Evolutionary conservation across 2,329 filamentous ascomycete genomes (phyloP).

Genomic region (Tolypocladium cylindrosporum): DNA sequence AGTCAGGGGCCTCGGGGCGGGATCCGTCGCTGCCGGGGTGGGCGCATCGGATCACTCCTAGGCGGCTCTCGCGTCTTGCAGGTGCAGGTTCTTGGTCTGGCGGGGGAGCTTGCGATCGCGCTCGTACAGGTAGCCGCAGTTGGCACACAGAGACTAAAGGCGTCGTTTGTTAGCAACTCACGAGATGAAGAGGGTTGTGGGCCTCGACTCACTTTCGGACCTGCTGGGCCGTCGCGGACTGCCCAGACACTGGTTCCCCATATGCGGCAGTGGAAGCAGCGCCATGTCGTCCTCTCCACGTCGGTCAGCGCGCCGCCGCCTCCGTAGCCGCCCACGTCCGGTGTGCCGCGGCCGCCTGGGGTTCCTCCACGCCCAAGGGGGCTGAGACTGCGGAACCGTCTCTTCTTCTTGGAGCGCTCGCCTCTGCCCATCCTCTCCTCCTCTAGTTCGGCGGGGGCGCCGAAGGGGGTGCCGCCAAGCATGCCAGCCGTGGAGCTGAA

Average conservation of each 20-base stretch:
- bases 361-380: slow-evolving; percentile 58
- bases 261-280: slow-evolving; percentile 77
- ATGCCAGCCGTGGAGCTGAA: slow-evolving; percentile 83
- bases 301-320: slow-evolving; percentile 62
- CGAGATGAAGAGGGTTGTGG: background rate
- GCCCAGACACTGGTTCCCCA: slow-evolving; percentile 92
- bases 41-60: slow-evolving; percentile 9
- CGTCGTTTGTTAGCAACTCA: background rate
- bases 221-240: slow-evolving; percentile 80
- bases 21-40: background rate
- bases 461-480: slow-evolving; percentile 61
- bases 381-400: slow-evolving; percentile 79
- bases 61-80: slow-evolving; percentile 12
- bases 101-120: slow-evolving; percentile 70
- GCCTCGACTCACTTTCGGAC: slow-evolving; percentile 57
- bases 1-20: background rate
- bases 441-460: slow-evolving; percentile 39
- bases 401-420: slow-evolving; percentile 91
- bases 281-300: slow-evolving; percentile 72
- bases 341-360: slow-evolving; percentile 65
- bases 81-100: slow-evolving; percentile 30
- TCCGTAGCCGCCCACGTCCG: slow-evolving; percentile 66
- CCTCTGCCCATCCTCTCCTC: slow-evolving; percentile 86
- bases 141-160: slow-evolving; percentile 75
- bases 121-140: slow-evolving; percentile 84